Evolutionary conservation across 371 early-diverging fungal species (phyloP).

Genomic region (Lichtheimia ramosa): DNA sequence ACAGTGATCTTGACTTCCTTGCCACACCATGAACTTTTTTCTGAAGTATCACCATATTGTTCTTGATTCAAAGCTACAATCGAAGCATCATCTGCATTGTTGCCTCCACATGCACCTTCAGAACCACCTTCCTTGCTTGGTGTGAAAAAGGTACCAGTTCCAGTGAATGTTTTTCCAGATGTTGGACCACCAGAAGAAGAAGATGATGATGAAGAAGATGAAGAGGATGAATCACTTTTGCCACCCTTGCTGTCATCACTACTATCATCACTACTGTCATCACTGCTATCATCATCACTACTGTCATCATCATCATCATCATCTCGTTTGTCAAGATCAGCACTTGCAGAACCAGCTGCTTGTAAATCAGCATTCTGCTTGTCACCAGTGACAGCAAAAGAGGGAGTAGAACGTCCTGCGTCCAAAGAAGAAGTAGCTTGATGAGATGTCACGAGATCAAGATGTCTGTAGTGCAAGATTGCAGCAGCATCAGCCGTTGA

Average conservation of each 20-base stretch:
- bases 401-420: not conserved
- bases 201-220: not conserved
- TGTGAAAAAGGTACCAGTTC: constrained; percentile 26
- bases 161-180: constrained; percentile 25
- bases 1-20: constrained; percentile 41
- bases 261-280: not conserved
- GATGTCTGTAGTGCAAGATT: not conserved
- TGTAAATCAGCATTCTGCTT: not conserved
- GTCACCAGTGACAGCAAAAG: not conserved
- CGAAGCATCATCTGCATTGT: constrained; percentile 20
- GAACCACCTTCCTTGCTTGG: too few species aligned
- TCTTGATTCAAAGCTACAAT: constrained; percentile 27
- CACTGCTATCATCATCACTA: too few species aligned
- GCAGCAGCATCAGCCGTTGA: not conserved
- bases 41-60: constrained; percentile 33
- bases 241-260: not conserved
- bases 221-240: not conserved
- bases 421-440: not conserved
- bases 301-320: too few species aligned
- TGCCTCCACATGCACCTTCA: constrained; percentile 5
- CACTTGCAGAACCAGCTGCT: too few species aligned
- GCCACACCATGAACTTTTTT: constrained; percentile 40
- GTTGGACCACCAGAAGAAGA: constrained; percentile 7
- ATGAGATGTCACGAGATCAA: not conserved
- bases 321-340: too few species aligned